Evolutionary conservation across 345 rosid genomes (phyloP).

Genomic region (Salix koriyanagi): DNA sequence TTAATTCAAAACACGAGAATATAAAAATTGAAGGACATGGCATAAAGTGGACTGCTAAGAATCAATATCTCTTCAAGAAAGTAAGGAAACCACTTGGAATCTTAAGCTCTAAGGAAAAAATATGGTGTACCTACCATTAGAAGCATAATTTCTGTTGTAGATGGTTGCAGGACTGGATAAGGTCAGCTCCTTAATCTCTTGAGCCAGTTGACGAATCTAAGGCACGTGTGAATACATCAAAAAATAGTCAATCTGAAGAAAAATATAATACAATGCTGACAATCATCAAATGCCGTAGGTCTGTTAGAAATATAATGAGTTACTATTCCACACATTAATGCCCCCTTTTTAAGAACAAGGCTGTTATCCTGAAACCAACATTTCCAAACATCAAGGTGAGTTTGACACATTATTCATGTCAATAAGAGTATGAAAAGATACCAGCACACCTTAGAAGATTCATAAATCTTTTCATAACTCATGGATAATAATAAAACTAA

Average conservation of each 20-base stretch:
- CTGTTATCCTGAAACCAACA: no score
- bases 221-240: conserved; percentile 5
- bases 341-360: not conserved
- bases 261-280: not conserved
- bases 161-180: conserved; percentile 67
- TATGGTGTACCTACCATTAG: conserved; percentile 37
- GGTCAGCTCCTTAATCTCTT: conserved; percentile 82
- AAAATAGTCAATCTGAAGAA: not conserved
- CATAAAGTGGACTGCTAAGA: not conserved
- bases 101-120: not conserved
- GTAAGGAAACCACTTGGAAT: not conserved
- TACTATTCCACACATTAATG: not conserved
- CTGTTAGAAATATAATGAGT: not conserved
- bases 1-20: not conserved
- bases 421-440: not conserved
- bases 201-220: conserved; percentile 76
- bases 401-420: no score
- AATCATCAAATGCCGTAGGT: not conserved
- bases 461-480: not conserved
- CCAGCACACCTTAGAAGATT: not conserved
- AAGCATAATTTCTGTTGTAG: conserved; percentile 55
- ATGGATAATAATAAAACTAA: not conserved
- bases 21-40: not conserved
- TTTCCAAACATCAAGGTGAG: no score
- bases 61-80: not conserved